Percentiles rank a stretch among this genome's conserved stretches.
Conservation (phyloP, 495 filamentous ascomycete species). For the Cetradonia linearis region DNA sequence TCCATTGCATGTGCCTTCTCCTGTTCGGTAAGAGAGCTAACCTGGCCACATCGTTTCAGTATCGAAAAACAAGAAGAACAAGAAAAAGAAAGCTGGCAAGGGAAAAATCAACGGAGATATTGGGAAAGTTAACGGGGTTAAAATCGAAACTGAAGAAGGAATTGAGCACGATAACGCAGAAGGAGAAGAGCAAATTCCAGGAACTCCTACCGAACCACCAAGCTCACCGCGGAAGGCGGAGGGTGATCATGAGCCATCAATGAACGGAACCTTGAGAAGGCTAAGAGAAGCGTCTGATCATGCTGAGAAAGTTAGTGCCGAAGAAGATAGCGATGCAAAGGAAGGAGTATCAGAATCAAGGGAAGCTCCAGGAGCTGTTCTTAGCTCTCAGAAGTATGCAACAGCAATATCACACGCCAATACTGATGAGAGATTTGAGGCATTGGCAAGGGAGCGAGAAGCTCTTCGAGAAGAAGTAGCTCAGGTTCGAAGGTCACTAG, state of each 20-base stretch:
- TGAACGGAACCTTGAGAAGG: slow-evolving; percentile 17
- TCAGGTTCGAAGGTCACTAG: slow-evolving; percentile 67
- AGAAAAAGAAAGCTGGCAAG: slow-evolving; percentile 51
- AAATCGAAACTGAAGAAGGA: slow-evolving; percentile 25
- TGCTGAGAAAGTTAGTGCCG: background rate
- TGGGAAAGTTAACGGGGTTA: slow-evolving; percentile 29
- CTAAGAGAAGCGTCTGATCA: slow-evolving; percentile 16
- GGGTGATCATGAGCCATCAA: background rate
- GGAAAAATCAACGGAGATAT: slow-evolving; percentile 25
- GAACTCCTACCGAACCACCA: slow-evolving; percentile 22
- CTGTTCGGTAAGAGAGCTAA: background rate
- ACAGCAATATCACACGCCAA: slow-evolving; percentile 30
- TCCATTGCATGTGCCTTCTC: background rate
- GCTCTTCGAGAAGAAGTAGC: slow-evolving; percentile 71
- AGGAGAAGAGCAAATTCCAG: slow-evolving; percentile 22
- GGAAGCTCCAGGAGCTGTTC: background rate
- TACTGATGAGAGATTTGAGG: slow-evolving; percentile 53
- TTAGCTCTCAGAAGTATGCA: background rate
- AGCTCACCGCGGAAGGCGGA: slow-evolving; percentile 16
- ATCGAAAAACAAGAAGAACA: slow-evolving; percentile 52
- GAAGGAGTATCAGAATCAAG: background rate
- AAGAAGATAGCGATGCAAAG: background rate
- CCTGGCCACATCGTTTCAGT: slow-evolving; percentile 6
- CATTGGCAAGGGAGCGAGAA: slow-evolving; percentile 68
- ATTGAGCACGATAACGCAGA: slow-evolving; percentile 21